These are phyloP conservation scores for Wilhelminamyces savonicus DNA, from an alignment of 805 yeast genomes.

Conservation along the genomic window DNA sequence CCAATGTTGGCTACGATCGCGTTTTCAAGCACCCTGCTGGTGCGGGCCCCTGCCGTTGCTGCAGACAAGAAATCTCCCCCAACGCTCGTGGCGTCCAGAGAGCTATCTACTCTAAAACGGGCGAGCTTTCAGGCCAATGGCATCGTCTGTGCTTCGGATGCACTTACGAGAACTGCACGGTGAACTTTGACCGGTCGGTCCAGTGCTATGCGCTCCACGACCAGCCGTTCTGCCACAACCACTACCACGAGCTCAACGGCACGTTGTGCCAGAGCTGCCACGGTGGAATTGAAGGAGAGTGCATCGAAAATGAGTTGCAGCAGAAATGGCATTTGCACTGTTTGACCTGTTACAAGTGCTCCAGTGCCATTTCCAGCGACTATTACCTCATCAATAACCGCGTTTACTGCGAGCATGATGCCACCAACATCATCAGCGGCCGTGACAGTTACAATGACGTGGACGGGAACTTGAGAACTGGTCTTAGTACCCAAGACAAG, in stretches of 20 bases:
- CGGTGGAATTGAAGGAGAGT: slow-evolving; percentile 81
- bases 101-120: slow-evolving; percentile 77
- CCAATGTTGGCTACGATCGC: too few relatives aligned
- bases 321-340: slow-evolving; percentile 76
- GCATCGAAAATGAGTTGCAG: slow-evolving; percentile 68
- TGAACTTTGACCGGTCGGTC: slow-evolving; percentile 50
- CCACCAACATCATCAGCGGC: slow-evolving; percentile 21
- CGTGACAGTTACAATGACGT: slow-evolving; percentile 9
- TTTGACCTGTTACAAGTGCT: slow-evolving; percentile 62
- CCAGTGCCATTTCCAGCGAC: slow-evolving; percentile 42
- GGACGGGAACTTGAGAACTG: slow-evolving; percentile 12
- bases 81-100: slow-evolving; percentile 35
- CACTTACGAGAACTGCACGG: slow-evolving; percentile 44
- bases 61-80: slow-evolving; percentile 47
- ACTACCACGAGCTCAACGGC: slow-evolving; percentile 69
- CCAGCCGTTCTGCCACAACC: slow-evolving; percentile 73
- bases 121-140: slow-evolving; percentile 90
- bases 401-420: slow-evolving; percentile 49
- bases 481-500: slow-evolving; percentile 21
- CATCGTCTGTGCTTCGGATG: slow-evolving; percentile 84
- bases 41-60: slow-evolving; percentile 76
- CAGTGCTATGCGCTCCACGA: slow-evolving; percentile 75
- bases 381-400: slow-evolving; percentile 45
- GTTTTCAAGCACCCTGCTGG: slow-evolving; percentile 32
- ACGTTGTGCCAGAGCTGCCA: slow-evolving; percentile 70